These are phyloP conservation scores for Apiotrichum montevideense DNA, from an alignment of 1,284 basidiomycete species.

Conservation along the genomic window DNA sequence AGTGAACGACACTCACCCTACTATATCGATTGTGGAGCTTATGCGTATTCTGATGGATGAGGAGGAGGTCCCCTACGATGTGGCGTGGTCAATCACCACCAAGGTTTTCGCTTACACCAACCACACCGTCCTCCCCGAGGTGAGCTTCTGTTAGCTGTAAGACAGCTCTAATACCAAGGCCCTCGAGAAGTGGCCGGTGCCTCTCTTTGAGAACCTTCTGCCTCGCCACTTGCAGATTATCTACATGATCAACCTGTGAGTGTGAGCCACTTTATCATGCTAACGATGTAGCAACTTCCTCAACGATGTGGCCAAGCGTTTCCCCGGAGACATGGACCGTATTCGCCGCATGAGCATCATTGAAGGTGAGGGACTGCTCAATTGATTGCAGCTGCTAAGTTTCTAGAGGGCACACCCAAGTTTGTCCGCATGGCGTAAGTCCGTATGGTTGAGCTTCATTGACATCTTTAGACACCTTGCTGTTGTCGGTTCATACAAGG, in stretches of 20 bases:
- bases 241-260: conserved; percentile 66
- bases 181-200: conserved; percentile 75
- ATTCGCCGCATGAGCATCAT: conserved; percentile 81
- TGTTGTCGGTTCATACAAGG: conserved; percentile 61
- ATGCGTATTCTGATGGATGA: conserved; percentile 78
- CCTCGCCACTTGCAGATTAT: conserved; percentile 71
- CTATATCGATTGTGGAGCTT: conserved; percentile 85
- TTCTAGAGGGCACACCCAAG: conserved; percentile 68
- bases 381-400: not conserved
- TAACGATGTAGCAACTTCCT: conserved; percentile 33
- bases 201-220: conserved; percentile 70
- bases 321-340: conserved; percentile 73
- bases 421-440: conserved; percentile 76
- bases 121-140: conserved; percentile 54
- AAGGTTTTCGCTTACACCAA: conserved; percentile 92
- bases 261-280: conserved; percentile 27
- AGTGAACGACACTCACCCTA: conserved; percentile 74
- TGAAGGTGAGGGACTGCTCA: conserved; percentile 55
- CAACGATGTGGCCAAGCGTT: conserved; percentile 74
- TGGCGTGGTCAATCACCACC: conserved; percentile 77
- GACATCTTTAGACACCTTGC: conserved; percentile 35
- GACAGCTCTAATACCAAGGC: conserved; percentile 29
- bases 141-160: not conserved
- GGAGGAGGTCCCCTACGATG: conserved; percentile 74
- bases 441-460: not conserved